Evolutionary conservation across 495 filamentous ascomycete species (phyloP), one percentile per base, ranked within the genome.

Genomic region (Penicillium nucicola): DNA sequence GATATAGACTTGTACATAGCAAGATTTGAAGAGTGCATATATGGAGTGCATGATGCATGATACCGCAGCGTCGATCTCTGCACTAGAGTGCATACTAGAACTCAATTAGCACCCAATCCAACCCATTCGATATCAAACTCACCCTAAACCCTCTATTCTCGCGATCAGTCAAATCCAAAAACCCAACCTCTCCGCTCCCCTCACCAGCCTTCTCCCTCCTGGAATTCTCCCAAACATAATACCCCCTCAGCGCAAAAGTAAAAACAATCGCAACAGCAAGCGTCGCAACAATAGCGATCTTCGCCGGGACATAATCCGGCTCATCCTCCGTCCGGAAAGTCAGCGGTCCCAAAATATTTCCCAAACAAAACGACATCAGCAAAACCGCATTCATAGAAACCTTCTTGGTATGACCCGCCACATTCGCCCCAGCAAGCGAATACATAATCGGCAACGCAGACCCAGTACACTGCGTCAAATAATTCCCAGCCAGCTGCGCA

Each of bases 321-420:
- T 56, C 65, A 12, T 70, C 61, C 32, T 57, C 20, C 8, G 65
- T 54, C 56, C 72, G 68, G 60, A 83, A 83, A 5, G 79, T 79
- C 40, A 76, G 69, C 18, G 79, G 80, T 2, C 79, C 80, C 7
- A 81, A 63, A 38, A 83, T 82, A 51, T 82, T 81, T 5, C 83
- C 84, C 11, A 85, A 59, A 14, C 77, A 83, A 69, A 85, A 87
- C 25, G 76, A 76, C 34, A 76, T 77, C 14, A 77, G 65, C 32
- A 85, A 60, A 28, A 86, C 62, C n/a, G 82, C 78, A 20, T 77
- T 78, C 38, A 77, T 77, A 9, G 76, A 72, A 39, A 83, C 68
- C n/a, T 75, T 71, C 64, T 80, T 81, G 8, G 77, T 78, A 32
- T 77, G 71, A 0, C 77, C 75, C 2, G 75, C 72, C 3, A 69